phyloP scores from a whole-genome alignment of 2,329 filamentous ascomycete species.

The Colletotrichum sp. region DNA sequence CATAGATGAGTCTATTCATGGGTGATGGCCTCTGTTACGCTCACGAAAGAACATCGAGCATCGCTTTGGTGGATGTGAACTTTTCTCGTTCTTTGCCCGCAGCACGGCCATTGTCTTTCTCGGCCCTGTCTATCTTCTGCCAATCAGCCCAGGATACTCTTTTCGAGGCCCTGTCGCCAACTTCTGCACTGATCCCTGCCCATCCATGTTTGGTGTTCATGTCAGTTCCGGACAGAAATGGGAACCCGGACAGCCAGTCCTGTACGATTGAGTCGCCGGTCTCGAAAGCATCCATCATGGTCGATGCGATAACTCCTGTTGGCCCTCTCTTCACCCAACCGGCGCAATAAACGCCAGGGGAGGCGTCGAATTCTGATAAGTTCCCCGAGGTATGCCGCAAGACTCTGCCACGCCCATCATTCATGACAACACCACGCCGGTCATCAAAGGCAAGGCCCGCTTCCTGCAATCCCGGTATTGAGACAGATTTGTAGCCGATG shows the following conservation, averaged over 20 bases:
- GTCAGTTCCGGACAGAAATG: constrained; percentile 38
- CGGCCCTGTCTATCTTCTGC: constrained; percentile 79
- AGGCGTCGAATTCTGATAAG: constrained; percentile 46
- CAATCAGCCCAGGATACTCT: constrained; percentile 83
- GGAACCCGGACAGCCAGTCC: constrained; percentile 67
- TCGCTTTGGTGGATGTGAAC: constrained; percentile 61
- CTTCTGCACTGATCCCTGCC: constrained; percentile 73
- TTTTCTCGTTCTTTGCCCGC: constrained; percentile 82
- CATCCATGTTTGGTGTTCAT: constrained; percentile 60
- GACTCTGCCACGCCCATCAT: constrained; percentile 81
- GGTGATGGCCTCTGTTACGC: constrained; percentile 33
- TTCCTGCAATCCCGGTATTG: constrained; percentile 75
- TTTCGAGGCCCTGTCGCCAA: constrained; percentile 59
- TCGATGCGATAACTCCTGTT: constrained; percentile 93
- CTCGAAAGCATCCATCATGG: constrained; percentile 92
- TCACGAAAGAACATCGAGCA: constrained; percentile 54
- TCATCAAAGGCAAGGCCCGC: constrained; percentile 81
- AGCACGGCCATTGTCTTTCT: constrained; percentile 68
- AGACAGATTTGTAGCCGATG: constrained; percentile 89
- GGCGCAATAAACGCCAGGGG: constrained; percentile 83
- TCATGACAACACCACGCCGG: constrained; percentile 76
- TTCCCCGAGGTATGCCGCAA: constrained; percentile 34
- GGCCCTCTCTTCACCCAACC: constrained; percentile 97
- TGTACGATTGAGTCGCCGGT: constrained; percentile 82
- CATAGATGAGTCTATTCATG: background rate